Evolutionary conservation across 345 rosid genomes (phyloP), one percentile per base, ranked within the genome.

Genomic region (Adansonia digitata): DNA sequence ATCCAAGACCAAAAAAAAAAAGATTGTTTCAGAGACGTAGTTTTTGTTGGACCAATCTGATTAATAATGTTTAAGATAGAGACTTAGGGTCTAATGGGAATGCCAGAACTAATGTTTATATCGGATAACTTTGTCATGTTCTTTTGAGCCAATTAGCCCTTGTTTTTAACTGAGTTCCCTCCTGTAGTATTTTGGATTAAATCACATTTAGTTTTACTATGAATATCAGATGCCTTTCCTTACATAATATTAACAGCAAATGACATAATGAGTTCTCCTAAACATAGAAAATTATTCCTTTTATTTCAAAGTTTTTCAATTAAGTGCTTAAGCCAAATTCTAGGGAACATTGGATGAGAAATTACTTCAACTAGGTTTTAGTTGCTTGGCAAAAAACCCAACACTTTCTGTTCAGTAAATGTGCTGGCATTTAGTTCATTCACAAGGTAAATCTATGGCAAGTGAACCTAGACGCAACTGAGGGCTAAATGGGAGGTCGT

Each of bases 391-490:
- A 5, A 48, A 4, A 48, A 48, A 4, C 53, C n/a, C n/a, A n/a
- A 48, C 20, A 48, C 53, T 15, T 7, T n/a, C 0, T 5, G 5
- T 18, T 55, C 26, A 5, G 24, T 53, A n/a, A 27, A 3, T 20
- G 11, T 55, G 31, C 45, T 35, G 46, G n/a, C n/a, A 63, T 35
- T 17, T 8, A 18, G 1, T 18, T 64, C 67, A 27, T 14, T 17
- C 13, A 15, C 26, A 20, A 53, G 1, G 11, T 3, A 49, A 17
- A 22, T 55, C 5, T 55, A 4, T 22, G 37, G 71, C 34, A 22
- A 35, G 63, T 71, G 74, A 71, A 71, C 63, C 60, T 71, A 53
- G 74, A 71, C 64, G 64, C 48, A 13, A 37, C 35, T 12, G 2
- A 53, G 49, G 74, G 74, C 20, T 3, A 71, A 69, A 60, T 60